Evolutionary conservation across 2,329 filamentous ascomycete genomes (phyloP).

Genomic region (Ophiostoma angusticollis): DNA sequence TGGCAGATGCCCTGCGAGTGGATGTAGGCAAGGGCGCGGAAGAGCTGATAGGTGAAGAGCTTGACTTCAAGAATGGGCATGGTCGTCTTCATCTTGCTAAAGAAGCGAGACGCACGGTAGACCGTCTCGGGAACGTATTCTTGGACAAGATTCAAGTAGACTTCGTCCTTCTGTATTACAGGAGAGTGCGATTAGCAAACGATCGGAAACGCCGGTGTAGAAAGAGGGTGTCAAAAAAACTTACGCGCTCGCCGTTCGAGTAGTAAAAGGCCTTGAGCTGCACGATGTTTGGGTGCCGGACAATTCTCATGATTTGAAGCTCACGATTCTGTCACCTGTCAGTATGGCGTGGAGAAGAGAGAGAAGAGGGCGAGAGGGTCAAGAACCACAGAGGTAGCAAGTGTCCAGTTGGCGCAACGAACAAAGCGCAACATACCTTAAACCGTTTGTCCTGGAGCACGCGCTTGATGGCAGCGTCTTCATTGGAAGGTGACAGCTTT

Average conservation of each 20-base stretch:
- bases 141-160: slow-evolving; percentile 95
- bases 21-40: slow-evolving; percentile 95
- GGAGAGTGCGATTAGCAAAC: slow-evolving; percentile 9
- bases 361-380: neutral
- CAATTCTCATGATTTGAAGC: slow-evolving; percentile 98
- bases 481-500: slow-evolving; percentile 91
- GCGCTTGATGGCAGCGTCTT: slow-evolving; percentile 97
- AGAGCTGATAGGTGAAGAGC: slow-evolving; percentile 98
- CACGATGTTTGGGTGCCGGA: slow-evolving; percentile 96
- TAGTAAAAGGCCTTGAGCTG: slow-evolving; percentile 99
- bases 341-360: neutral
- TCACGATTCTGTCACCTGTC: slow-evolving; percentile 67
- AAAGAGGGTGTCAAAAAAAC: slow-evolving; percentile 15
- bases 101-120: slow-evolving; percentile 94
- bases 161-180: slow-evolving; percentile 71
- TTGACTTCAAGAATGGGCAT: slow-evolving; percentile 99
- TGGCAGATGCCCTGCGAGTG: slow-evolving; percentile 99
- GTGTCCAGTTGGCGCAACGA: too few relatives aligned
- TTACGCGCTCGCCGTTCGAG: slow-evolving; percentile 93
- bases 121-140: slow-evolving; percentile 98
- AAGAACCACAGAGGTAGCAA: neutral
- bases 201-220: neutral
- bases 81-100: slow-evolving; percentile 99
- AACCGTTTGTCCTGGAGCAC: slow-evolving; percentile 98
- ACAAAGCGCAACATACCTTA: slow-evolving; percentile 52